Evolutionary conservation across 2,329 filamentous ascomycete species (phyloP).

Genomic region (Helicocarpus griseus): DNA sequence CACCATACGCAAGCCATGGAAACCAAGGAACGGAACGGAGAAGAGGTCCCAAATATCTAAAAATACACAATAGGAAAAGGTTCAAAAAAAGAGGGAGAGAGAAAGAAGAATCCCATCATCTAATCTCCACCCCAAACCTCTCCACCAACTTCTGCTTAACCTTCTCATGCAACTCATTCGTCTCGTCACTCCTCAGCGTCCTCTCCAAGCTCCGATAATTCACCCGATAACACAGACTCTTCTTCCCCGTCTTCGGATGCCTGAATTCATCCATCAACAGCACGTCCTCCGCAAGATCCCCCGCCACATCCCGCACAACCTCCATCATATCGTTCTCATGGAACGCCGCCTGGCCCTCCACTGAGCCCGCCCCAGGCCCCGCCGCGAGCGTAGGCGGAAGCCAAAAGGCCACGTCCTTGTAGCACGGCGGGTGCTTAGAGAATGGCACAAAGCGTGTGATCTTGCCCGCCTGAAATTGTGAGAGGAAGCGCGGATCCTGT

Average conservation of each 20-base stretch:
- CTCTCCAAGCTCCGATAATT: slow-evolving; percentile 88
- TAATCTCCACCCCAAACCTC: slow-evolving; percentile 68
- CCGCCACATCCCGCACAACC: slow-evolving; percentile 71
- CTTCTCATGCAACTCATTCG: slow-evolving; percentile 62
- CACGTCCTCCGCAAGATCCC: slow-evolving; percentile 82
- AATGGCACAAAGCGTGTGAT: slow-evolving; percentile 69
- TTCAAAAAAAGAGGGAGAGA: background rate
- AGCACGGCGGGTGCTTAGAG: slow-evolving; percentile 80
- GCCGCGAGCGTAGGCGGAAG: slow-evolving; percentile 40
- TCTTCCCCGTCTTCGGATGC: slow-evolving; percentile 73
- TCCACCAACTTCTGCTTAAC: slow-evolving; percentile 57
- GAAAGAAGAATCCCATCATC: slow-evolving; percentile 34
- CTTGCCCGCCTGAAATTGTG: slow-evolving; percentile 57
- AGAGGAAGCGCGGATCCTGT: slow-evolving; percentile 70
- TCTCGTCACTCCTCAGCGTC: slow-evolving; percentile 76
- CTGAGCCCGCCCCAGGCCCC: slow-evolving; percentile 25
- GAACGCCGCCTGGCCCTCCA: slow-evolving; percentile 42
- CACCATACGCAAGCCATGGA: no score
- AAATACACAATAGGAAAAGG: background rate
- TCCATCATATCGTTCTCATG: slow-evolving; percentile 99
- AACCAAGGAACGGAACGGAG: no score
- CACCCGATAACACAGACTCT: slow-evolving; percentile 83
- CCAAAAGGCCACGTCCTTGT: slow-evolving; percentile 95
- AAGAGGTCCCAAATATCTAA: background rate
- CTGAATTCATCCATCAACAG: slow-evolving; percentile 73